Base-by-base conservation (phyloP, 1,284 basidiomycete species). In the Malassezia slooffiae region DNA sequence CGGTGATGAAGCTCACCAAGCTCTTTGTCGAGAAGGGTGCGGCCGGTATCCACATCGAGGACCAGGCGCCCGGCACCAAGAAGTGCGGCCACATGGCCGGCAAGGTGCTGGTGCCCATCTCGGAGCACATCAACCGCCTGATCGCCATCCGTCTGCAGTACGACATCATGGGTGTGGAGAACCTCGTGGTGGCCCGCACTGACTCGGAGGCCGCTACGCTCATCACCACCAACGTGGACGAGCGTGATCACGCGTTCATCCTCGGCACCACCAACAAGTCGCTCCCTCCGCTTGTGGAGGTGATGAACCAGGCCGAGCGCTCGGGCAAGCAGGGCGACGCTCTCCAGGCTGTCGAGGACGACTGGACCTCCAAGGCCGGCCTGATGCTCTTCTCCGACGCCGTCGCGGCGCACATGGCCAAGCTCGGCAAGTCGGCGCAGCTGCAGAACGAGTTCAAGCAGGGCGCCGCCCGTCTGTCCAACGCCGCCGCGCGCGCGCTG, bases 1-100 rank as follows among this genome's bases (percentile, higher is more conserved):
- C 90, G 27, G 87, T 96, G 38, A 90, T 97, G 85, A 96, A 95
- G 74, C 77, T 91, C n/a, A 78, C 78, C 36, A 91, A 90, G 70
- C 75, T 88, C 28, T 91, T 91, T 63, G 87, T 85, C 21, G 87
- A 91, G 74, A 83, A 85, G 48, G 87, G 87, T 39, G 83, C 85
- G 3, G 78, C 87, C 11, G 87, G 78, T 22, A 85, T 91, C 47
- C 87, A 91, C 71, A 73, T 91, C 37, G 87, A 91, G 70, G 88
- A 91, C 70, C 87, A 91, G 70, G 76, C 89, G 9, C 86, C 88
- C 53, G 88, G 87, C 27, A 80, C 78, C 37, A 80, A 80, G 71
- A 80, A 80, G 66, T 73, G 72, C 34, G 72, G 72, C 37, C 70
- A 70, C 60, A 82, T 83, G 81, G 82, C 81, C 26, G 81, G 81